A percentile compares a stretch with the other conserved stretches of the same genome.
phyloP scores from a whole-genome alignment of 129 eudicot genomes.

The Chrysanthemum seticuspe region DNA sequence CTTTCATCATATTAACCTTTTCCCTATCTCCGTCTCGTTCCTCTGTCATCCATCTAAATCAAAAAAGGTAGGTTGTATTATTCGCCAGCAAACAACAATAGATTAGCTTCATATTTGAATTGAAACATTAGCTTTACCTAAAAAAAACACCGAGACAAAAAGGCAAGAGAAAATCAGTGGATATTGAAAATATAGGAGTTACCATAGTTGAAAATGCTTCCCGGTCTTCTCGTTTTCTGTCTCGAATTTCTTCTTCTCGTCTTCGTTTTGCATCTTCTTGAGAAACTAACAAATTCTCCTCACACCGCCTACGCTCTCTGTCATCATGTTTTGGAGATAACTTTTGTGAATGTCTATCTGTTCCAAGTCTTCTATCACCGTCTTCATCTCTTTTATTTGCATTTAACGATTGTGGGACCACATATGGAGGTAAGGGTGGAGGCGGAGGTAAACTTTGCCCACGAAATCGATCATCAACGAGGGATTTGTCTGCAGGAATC shows the following conservation, averaged over 20 bases:
- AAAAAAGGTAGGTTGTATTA: too few relatives aligned
- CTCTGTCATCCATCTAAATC: conserved; percentile 78
- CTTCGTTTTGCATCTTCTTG: conserved; percentile 86
- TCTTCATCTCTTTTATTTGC: conserved; percentile 83
- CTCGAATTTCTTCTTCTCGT: conserved; percentile 92
- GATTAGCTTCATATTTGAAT: too few relatives aligned
- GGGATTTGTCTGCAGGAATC: conserved; percentile 50
- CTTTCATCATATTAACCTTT: conserved; percentile 52
- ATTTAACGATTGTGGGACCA: conserved; percentile 78
- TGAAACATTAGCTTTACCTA: too few relatives aligned
- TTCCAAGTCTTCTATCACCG: conserved; percentile 73
- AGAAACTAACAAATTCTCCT: conserved; percentile 55
- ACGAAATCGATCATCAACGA: conserved; percentile 70
- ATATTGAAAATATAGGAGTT: conserved; percentile 1
- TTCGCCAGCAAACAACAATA: too few relatives aligned
- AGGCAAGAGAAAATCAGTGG: neutral
- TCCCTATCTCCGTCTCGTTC: conserved; percentile 76
- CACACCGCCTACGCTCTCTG: conserved; percentile 89
- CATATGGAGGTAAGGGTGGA: conserved; percentile 88
- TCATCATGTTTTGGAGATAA: conserved; percentile 94
- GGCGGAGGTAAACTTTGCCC: conserved; percentile 93
- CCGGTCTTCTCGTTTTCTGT: conserved; percentile 90
- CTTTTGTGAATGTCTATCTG: conserved; percentile 69
- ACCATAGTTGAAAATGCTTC: conserved; percentile 67
- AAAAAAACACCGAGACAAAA: neutral